Percentiles rank a stretch among this genome's conserved stretches.
These are phyloP conservation scores for Cryphonectria japonica DNA, from an alignment of 2,329 filamentous ascomycete genomes.

Conservation along the genomic window DNA sequence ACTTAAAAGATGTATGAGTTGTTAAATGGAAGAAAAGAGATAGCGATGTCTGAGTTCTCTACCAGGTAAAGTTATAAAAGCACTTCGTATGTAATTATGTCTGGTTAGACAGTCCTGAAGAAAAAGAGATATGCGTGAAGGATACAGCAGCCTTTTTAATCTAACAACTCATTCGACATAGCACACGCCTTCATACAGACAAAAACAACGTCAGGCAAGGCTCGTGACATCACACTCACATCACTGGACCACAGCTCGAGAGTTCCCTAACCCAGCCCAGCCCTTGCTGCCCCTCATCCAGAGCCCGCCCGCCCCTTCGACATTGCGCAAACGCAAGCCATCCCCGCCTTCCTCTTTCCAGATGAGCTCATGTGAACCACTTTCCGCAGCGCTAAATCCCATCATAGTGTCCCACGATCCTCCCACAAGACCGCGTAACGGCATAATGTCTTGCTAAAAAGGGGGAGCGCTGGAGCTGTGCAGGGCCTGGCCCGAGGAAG, in stretches of 20 bases:
- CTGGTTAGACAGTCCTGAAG: background rate
- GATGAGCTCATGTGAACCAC: conserved; percentile 22
- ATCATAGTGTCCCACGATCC: background rate
- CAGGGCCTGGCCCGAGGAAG: background rate
- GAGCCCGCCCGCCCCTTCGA: background rate
- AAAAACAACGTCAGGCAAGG: background rate
- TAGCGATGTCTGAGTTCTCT: background rate
- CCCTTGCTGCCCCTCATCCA: background rate
- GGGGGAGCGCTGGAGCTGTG: too few relatives aligned
- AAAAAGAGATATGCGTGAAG: background rate
- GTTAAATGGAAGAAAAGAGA: too few relatives aligned
- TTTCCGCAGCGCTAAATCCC: conserved; percentile 4
- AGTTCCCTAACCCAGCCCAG: background rate
- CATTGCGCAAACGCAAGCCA: too few relatives aligned
- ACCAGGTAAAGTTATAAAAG: background rate
- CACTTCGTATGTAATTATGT: too few relatives aligned
- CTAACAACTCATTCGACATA: background rate
- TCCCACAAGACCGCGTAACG: background rate
- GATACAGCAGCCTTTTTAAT: background rate
- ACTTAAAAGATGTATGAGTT: too few relatives aligned
- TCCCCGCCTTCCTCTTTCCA: background rate
- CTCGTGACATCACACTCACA: background rate
- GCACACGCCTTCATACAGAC: background rate
- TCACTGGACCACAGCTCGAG: background rate
- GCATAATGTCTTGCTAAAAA: background rate